These are phyloP conservation scores for Truncatella angustata DNA, from an alignment of 2,329 filamentous ascomycete species.

Conservation along the genomic window DNA sequence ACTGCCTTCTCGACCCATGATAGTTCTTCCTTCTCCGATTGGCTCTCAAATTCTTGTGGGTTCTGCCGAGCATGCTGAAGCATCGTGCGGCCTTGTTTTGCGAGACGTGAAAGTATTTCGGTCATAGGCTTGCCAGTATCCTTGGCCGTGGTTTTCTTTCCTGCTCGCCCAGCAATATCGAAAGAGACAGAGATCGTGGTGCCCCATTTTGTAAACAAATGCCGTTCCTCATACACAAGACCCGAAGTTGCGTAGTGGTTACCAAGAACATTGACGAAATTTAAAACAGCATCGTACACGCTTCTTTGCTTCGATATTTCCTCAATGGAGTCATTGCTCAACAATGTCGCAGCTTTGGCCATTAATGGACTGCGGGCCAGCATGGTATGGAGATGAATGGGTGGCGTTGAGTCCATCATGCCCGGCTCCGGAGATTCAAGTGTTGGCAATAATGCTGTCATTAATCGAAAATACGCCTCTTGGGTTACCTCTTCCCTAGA, in stretches of 20 bases:
- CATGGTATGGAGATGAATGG: slow-evolving; percentile 3
- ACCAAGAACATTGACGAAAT: slow-evolving; percentile 35
- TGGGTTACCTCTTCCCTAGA: not conserved
- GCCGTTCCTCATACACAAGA: slow-evolving; percentile 32
- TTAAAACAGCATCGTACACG: slow-evolving; percentile 37
- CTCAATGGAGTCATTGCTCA: slow-evolving; percentile 20
- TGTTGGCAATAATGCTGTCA: slow-evolving; percentile 16
- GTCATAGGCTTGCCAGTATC: slow-evolving; percentile 26
- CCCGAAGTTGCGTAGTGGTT: slow-evolving; percentile 27
- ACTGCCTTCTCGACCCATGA: slow-evolving; percentile 30
- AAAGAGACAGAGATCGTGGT: slow-evolving; percentile 36
- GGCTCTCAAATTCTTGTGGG: slow-evolving; percentile 18
- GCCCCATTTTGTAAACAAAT: slow-evolving; percentile 28
- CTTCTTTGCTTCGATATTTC: slow-evolving; percentile 21
- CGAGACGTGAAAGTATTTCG: slow-evolving; percentile 25
- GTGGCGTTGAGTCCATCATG: slow-evolving; percentile 8
- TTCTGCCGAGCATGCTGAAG: slow-evolving; percentile 21
- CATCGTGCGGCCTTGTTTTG: slow-evolving; percentile 30
- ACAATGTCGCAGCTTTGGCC: slow-evolving; percentile 14
- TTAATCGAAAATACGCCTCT: slow-evolving; percentile 17
- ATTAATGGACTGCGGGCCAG: slow-evolving; percentile 21
- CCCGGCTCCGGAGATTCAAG: slow-evolving; percentile 8
- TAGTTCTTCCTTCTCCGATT: slow-evolving; percentile 28
- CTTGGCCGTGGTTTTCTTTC: slow-evolving; percentile 12
- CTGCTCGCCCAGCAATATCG: slow-evolving; percentile 2